These are phyloP conservation scores for Schrenkiella parvula DNA, from an alignment of 345 rosid species.

Conservation along the genomic window DNA sequence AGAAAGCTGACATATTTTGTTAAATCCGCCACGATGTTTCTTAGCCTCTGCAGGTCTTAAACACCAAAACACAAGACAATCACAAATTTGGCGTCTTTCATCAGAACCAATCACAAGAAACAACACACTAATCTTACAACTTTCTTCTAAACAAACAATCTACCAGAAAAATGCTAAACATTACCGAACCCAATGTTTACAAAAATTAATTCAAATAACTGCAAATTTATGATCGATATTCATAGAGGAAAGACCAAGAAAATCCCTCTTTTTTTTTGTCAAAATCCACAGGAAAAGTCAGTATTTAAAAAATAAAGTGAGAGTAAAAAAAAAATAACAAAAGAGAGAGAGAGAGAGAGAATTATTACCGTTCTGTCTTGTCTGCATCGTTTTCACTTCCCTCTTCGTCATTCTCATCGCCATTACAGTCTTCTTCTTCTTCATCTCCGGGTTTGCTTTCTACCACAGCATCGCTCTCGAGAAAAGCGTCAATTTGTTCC, in stretches of 20 bases:
- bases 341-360: not conserved
- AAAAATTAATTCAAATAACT: too few species aligned
- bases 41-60: slow-evolving; percentile 38
- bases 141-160: not conserved
- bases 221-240: not conserved
- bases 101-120: not conserved
- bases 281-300: not conserved
- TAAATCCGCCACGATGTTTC: slow-evolving; percentile 66
- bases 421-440: slow-evolving; percentile 29
- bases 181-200: not conserved
- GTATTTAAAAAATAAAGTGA: not conserved
- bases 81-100: not conserved
- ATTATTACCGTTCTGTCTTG: slow-evolving; percentile 29
- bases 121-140: not conserved
- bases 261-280: too few species aligned
- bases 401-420: slow-evolving; percentile 20
- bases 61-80: not conserved
- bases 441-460: slow-evolving; percentile 22
- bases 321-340: too few species aligned
- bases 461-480: slow-evolving; percentile 36
- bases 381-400: slow-evolving; percentile 32
- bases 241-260: not conserved
- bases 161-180: not conserved
- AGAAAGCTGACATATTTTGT: slow-evolving; percentile 62
- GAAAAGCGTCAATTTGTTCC: slow-evolving; percentile 64